A percentile compares a stretch with the other conserved stretches of the same genome.
phyloP scores from a whole-genome alignment of 2,329 filamentous ascomycete genomes.

The Epichloe hybrida region DNA sequence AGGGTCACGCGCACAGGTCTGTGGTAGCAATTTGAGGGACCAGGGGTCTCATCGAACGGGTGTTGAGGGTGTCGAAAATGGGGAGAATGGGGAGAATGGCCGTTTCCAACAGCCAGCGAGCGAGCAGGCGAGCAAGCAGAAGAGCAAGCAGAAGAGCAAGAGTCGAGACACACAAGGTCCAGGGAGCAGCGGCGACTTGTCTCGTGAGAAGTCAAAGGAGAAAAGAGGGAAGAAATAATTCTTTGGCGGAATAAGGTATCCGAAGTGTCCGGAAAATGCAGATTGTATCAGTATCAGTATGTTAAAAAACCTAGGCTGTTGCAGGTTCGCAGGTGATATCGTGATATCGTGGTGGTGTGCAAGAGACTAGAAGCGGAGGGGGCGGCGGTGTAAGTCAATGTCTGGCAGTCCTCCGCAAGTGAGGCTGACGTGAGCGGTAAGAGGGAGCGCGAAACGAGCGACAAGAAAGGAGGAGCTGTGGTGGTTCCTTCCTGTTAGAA shows the following conservation, averaged over 20 bases:
- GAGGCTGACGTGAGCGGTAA: not conserved
- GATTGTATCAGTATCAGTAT: not conserved
- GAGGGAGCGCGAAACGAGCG: not conserved
- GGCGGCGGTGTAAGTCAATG: constrained; percentile 7
- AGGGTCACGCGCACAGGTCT: constrained; percentile 1
- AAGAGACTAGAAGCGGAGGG: not conserved
- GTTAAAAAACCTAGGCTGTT: not conserved
- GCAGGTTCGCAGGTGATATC: not conserved
- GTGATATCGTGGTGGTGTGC: not conserved
- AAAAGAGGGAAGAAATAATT: not conserved
- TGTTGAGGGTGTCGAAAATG: not conserved
- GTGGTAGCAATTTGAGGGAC: not conserved
- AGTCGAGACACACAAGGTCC: not conserved
- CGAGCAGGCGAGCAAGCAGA: not conserved
- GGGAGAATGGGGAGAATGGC: not conserved
- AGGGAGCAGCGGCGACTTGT: not conserved
- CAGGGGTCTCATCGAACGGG: not conserved
- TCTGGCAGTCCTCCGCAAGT: not conserved
- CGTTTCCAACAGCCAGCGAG: not conserved
- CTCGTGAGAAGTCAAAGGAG: not conserved
- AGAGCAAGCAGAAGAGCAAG: not conserved
- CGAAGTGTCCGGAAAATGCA: not conserved
- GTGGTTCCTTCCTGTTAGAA: not conserved
- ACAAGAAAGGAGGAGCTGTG: not conserved
- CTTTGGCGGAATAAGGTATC: not conserved